These are phyloP conservation scores for Ophiognomonia clavigignenti-juglandacearum DNA, from an alignment of 2,329 filamentous ascomycete genomes.

Conservation along the genomic window DNA sequence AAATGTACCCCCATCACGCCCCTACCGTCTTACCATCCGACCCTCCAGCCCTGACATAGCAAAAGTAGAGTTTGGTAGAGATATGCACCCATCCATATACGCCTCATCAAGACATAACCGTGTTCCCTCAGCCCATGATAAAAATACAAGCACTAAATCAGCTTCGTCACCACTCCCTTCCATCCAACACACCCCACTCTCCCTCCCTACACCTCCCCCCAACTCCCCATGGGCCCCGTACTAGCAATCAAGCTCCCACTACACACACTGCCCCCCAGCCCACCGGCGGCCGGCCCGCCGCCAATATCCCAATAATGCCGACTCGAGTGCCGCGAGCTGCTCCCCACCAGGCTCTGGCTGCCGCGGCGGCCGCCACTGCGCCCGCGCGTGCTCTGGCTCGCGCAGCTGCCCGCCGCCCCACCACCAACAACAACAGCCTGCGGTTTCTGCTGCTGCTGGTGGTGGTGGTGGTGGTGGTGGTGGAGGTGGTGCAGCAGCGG, in stretches of 20 bases:
- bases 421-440: too few species aligned
- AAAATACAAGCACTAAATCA: too few species aligned
- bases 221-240: conserved; percentile 66
- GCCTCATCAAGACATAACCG: neutral
- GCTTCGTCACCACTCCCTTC: too few species aligned
- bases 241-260: conserved; percentile 67
- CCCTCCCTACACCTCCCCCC: conserved; percentile 67
- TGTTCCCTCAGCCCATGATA: neutral
- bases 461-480: conserved; percentile 24
- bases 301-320: conserved; percentile 92
- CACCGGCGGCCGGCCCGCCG: conserved; percentile 6
- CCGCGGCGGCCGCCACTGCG: conserved; percentile 65
- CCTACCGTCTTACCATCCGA: neutral
- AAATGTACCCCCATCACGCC: neutral
- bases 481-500: conserved; percentile 36
- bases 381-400: conserved; percentile 79
- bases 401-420: conserved; percentile 80
- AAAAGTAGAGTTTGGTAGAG: neutral
- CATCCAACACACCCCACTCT: too few species aligned
- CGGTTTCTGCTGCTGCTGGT: too few species aligned
- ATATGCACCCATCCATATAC: neutral
- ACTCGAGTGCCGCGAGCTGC: conserved; percentile 67
- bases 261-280: conserved; percentile 66
- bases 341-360: conserved; percentile 66
- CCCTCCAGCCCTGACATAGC: neutral